Evolutionary conservation across 1,139 yeast species (phyloP), one percentile per base, ranked within the genome.

Genomic region (Lodderomyces jiufengensis): DNA sequence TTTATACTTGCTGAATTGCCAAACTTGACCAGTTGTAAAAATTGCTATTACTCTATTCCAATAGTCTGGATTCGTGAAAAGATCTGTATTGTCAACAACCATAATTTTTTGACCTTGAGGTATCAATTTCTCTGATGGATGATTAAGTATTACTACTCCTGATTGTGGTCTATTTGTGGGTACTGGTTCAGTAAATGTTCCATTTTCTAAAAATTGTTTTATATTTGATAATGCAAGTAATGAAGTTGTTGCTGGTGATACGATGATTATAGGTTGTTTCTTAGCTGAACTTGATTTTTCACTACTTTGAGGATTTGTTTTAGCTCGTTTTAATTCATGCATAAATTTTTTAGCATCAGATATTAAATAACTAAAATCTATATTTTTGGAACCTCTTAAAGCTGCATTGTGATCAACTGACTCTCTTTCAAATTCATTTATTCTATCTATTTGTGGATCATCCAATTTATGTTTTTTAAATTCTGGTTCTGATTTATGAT

Each of bases 21-120:
- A 92, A 36, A 82, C 73, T 63, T 92, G 98, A 12, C 99, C 98
- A 2, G 97, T 92, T 11, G 96, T 92, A 63, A 92, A 84, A 21
- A 92, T 86, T 0, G 95, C 97, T 33, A 92, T 85, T 1, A 94
- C 97, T 41, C 98, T 73, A 51, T 83, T 87, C 99, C 99, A 92
- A 60, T 94, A 88, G 54, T 92, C 98, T 3, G 95, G 95, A 54
- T 88, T 90, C 18, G 84, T 81, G 66, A 92, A 90, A 59, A 81
- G 76, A 38, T 88, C 95, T 5, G 88, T 88, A 42, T 84, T 84
- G 55, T 86, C 95, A 18, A 88, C 97, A 35, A 92, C 85, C 50
- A 84, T 73, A 48, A 85, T 83, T 36, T 78, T 75, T 34, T 66
- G 73, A 25, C 84, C 73, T 8, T 71, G 65, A 6, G 70, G 56